phyloP scores from a whole-genome alignment of 2,329 filamentous ascomycete species.

The Talaromyces sp. region DNA sequence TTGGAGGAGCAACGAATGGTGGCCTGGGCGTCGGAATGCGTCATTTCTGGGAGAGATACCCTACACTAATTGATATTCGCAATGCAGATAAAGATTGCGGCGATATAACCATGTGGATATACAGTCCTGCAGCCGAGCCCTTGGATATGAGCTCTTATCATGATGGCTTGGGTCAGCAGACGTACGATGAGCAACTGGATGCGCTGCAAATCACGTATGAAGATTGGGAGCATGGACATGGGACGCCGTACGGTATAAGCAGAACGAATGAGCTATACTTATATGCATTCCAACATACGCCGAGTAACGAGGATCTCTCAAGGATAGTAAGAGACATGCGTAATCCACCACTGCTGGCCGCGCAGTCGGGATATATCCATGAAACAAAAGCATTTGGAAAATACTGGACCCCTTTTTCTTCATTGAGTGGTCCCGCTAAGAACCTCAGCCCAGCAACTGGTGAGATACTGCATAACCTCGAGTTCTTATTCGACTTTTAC shows the following conservation, averaged over 20 bases:
- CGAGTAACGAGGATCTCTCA: slow-evolving; percentile 42
- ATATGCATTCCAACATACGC: slow-evolving; percentile 49
- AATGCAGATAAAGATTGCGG: slow-evolving; percentile 47
- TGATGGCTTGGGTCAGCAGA: slow-evolving; percentile 51
- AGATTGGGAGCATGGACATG: slow-evolving; percentile 52
- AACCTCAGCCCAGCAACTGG: slow-evolving; percentile 20
- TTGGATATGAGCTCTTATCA: slow-evolving; percentile 55
- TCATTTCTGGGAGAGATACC: slow-evolving; percentile 60
- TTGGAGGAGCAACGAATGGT: slow-evolving; percentile 52
- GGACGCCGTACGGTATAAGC: slow-evolving; percentile 53
- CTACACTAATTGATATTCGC: slow-evolving; percentile 51
- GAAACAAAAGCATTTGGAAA: slow-evolving; percentile 49
- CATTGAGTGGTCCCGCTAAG: slow-evolving; percentile 12
- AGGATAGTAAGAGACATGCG: slow-evolving; percentile 42
- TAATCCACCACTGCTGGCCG: slow-evolving; percentile 47
- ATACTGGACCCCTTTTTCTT: slow-evolving; percentile 46
- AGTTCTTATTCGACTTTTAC: slow-evolving; percentile 54
- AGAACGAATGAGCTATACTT: slow-evolving; percentile 54
- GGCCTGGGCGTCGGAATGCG: slow-evolving; percentile 54
- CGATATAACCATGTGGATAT: slow-evolving; percentile 55
- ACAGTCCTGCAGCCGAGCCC: slow-evolving; percentile 51
- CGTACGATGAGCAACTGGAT: slow-evolving; percentile 53
- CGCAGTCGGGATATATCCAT: slow-evolving; percentile 45
- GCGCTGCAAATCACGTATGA: slow-evolving; percentile 60
- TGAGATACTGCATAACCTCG: slow-evolving; percentile 48